Conservation (phyloP, 2,329 filamentous ascomycete genomes). For the Blumeria graminis region DNA sequence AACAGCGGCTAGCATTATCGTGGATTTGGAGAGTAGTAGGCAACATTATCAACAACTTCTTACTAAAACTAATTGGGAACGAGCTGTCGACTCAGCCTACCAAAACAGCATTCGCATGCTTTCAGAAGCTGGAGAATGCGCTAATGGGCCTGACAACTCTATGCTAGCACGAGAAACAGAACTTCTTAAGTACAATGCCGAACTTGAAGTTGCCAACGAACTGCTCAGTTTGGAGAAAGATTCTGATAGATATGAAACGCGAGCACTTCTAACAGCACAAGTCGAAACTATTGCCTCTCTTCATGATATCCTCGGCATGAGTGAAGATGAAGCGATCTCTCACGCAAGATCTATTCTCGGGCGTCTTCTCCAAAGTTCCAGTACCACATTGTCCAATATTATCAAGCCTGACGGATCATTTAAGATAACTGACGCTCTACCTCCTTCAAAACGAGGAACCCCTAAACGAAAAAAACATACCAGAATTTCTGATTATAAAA, state of each 20-base stretch:
- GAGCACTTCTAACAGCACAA: constrained; percentile 67
- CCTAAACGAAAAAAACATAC: constrained; percentile 43
- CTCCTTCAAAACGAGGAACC: constrained; percentile 48
- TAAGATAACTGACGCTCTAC: constrained; percentile 36
- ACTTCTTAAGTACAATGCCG: constrained; percentile 59
- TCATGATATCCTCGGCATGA: constrained; percentile 58
- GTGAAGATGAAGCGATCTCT: constrained; percentile 57
- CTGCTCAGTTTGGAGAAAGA: constrained; percentile 66
- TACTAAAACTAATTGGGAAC: constrained; percentile 64
- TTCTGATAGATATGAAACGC: constrained; percentile 53
- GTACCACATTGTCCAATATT: constrained; percentile 51
- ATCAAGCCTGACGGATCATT: constrained; percentile 66
- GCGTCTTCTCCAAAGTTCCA: constrained; percentile 55
- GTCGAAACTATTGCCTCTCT: constrained; percentile 78
- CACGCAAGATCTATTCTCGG: constrained; percentile 56
- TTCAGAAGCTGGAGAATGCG: constrained; percentile 39
- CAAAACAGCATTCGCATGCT: constrained; percentile 67
- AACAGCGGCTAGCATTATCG: constrained; percentile 65
- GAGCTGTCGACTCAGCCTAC: constrained; percentile 64
- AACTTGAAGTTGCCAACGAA: constrained; percentile 52
- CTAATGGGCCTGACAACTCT: constrained; percentile 42
- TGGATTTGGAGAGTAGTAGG: constrained; percentile 72
- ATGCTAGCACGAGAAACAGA: constrained; percentile 63
- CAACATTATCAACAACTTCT: constrained; percentile 77
- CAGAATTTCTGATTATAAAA: constrained; percentile 12